Percentiles rank a stretch among this genome's conserved stretches.
These are phyloP conservation scores for Claviceps quebecensis DNA, from an alignment of 2,329 filamentous ascomycete species.

Conservation along the genomic window DNA sequence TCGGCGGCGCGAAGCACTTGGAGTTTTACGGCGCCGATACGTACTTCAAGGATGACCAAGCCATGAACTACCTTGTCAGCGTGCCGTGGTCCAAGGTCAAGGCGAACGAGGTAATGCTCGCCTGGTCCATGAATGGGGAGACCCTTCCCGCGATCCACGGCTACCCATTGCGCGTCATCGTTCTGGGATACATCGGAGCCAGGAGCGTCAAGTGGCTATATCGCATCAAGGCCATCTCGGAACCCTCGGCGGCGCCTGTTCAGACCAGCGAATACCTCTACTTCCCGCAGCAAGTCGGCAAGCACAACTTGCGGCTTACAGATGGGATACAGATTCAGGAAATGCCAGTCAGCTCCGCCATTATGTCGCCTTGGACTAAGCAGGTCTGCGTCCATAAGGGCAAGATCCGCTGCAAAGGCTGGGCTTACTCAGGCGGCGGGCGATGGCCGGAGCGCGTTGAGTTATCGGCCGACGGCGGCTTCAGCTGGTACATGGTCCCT, in stretches of 20 bases:
- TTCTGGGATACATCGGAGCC: conserved; percentile 54
- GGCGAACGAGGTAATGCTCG: conserved; percentile 49
- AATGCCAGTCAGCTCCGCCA: too few species aligned
- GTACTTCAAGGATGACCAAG: conserved; percentile 54
- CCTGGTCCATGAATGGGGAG: conserved; percentile 60
- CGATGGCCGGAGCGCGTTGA: too few species aligned
- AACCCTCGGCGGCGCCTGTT: not conserved
- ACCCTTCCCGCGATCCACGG: conserved; percentile 52
- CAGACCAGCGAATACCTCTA: too few species aligned
- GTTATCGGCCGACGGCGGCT: too few species aligned
- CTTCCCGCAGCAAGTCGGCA: too few species aligned
- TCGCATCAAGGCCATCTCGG: conserved; percentile 42
- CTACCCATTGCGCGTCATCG: conserved; percentile 46
- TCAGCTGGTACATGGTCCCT: too few species aligned
- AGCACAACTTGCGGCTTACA: too few species aligned
- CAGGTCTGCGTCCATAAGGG: too few species aligned
- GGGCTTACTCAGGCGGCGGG: too few species aligned
- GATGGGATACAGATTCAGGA: too few species aligned
- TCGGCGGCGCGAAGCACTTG: conserved; percentile 41
- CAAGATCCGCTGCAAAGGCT: too few species aligned
- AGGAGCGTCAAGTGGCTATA: conserved; percentile 51
- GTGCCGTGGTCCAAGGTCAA: conserved; percentile 57
- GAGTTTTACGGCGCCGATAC: conserved; percentile 59
- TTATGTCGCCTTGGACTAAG: too few species aligned
- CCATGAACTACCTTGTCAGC: conserved; percentile 53